Evolutionary conservation across 2,329 filamentous ascomycete species (phyloP), one percentile per base, ranked within the genome.

Genomic region (Ophiostoma populinum): DNA sequence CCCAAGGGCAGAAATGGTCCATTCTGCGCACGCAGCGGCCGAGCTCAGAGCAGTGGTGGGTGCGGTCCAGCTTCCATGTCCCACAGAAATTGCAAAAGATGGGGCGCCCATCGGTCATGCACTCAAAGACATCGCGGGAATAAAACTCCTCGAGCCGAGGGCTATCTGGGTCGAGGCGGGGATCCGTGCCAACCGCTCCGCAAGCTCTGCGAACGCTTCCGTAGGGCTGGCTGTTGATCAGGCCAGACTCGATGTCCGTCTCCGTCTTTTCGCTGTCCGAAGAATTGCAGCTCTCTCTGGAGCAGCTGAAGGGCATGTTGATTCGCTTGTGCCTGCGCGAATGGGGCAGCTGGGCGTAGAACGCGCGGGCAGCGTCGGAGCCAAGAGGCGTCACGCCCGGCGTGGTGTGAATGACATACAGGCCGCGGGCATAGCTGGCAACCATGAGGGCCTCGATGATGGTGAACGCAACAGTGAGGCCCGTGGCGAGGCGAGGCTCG

Each of bases 1-100:
- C 86, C 80, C 79, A 95, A 0, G 87, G 90, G 49, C 90, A 98
- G 48, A 86, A 90, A 50, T 95, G 87, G 43, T 95, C 87, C 79
- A 94, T 90, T 48, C 90, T 90, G 26, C 68, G 61, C 16, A 92
- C 79, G 49, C 87, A 95, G 28, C 83, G 67, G 33, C 72, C 72
- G 10, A 90, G 61, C 50, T 92, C 81, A 35, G 75, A 75, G 49
- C 80, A 92, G 54, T 95, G 87, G 51, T 93, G 85, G 3, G 79
- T 70, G 4, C 87, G 69, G 49, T 94, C 87, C 0, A 80, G 75
- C 54, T 94, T 95, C 72, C 80, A 93, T 43, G 78, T 81, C 37
- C 70, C 70, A 52, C 87, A 98, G 35, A 71, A 68, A 4, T 75
- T 75, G 56, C 87, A 98, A 74, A 82, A 95, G 21, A 73, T 70